These are phyloP conservation scores for Gossypium trilobum DNA, from an alignment of 441 rosid genomes.

Conservation along the genomic window DNA sequence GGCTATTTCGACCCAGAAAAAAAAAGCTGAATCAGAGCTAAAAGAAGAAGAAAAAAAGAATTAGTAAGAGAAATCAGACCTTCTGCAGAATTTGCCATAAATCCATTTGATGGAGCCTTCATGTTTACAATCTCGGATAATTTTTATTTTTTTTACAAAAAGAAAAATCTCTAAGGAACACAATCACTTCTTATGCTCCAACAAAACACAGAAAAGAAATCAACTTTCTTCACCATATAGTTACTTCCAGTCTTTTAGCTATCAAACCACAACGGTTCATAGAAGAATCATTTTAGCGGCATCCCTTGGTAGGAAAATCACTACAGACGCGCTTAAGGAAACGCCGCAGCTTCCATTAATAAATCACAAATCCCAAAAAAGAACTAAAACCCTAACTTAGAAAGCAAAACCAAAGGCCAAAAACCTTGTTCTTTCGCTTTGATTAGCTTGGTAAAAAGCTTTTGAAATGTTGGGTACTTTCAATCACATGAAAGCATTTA, in stretches of 20 bases:
- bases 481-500: background rate
- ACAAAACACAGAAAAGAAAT: constrained; percentile 10
- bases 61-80: constrained; percentile 35
- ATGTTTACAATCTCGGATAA: constrained; percentile 32
- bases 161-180: constrained; percentile 16
- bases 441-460: constrained; percentile 11
- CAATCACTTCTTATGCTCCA: constrained; percentile 28
- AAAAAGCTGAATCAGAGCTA: constrained; percentile 1
- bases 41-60: constrained; percentile 12
- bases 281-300: background rate
- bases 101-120: constrained; percentile 88
- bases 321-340: background rate
- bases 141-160: background rate
- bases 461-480: background rate
- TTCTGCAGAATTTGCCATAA: constrained; percentile 53
- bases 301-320: constrained; percentile 2
- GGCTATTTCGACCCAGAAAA: background rate
- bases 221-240: constrained; percentile 25
- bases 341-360: constrained; percentile 13
- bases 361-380: constrained; percentile 15
- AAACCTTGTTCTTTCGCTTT: constrained; percentile 11
- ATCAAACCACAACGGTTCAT: background rate
- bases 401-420: background rate
- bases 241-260: constrained; percentile 22
- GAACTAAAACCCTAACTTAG: constrained; percentile 23